Evolutionary conservation across 306 rosid genomes (phyloP).

Genomic region (Inga laurina): DNA sequence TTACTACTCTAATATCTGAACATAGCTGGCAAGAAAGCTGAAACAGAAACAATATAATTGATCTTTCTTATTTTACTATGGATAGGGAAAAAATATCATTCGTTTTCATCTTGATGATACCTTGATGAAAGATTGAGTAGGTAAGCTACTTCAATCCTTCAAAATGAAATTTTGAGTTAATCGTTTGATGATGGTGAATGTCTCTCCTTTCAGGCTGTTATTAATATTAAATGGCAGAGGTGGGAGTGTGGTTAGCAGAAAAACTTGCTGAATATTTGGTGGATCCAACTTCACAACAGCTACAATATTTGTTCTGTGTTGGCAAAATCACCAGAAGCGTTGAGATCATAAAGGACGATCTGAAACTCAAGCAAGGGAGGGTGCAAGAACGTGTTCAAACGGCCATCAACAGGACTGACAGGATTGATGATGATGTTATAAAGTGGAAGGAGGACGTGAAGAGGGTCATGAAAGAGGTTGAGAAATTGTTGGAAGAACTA

Average conservation of each 20-base stretch:
- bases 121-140: no score
- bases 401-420: neutral
- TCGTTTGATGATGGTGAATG: neutral
- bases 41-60: neutral
- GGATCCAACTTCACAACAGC: no score
- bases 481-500: neutral
- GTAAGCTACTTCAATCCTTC: no score
- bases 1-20: neutral
- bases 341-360: neutral
- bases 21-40: neutral
- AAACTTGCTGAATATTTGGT: no score
- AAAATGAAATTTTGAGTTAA: no score
- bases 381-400: neutral
- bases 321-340: no score
- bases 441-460: neutral
- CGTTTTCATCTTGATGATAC: no score
- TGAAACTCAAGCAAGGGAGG: neutral
- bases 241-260: neutral
- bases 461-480: neutral
- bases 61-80: no score
- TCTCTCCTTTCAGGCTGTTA: neutral
- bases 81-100: no score
- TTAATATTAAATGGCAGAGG: neutral
- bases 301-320: no score
- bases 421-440: neutral